Base-by-base conservation (phyloP, 352 stramenopile species). In the Globisporangium paroecandrum region DNA sequence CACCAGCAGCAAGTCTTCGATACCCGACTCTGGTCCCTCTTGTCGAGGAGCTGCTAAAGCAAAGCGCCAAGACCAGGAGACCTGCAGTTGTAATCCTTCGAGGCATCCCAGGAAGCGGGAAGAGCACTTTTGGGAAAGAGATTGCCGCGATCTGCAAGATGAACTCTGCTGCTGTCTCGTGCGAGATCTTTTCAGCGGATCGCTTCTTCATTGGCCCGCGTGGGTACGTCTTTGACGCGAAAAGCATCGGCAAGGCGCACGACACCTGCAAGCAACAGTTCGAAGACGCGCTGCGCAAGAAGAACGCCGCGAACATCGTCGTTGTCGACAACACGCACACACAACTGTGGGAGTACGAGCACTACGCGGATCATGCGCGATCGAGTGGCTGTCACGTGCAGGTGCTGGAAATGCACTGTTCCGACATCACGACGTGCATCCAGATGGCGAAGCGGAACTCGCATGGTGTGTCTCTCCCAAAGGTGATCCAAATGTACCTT, bases 261-360 rank as follows among this genome's bases (percentile, higher is more conserved):
- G 77, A 77, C 12, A 58, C 65, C 20, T 89, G 78, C 58, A 81
- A 83, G 66, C 38, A 46, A 3, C 57, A 71, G 12, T 91, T 91
- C 63, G 66, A 68, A 0, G 61, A 68, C 25, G 79, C 79, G 20
- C 24, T 90, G 18, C 55, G 55, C 25, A 22, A 68, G 7, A 46
- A 64, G 18, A 46, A 58, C 27, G 25, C 29, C 8, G 64, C 66
- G 9, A 58, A 70, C 2, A 61, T 93, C 34, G 54, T 93, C 29
- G n/a, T 93, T 8, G 78, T 92, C 4, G 85, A 93, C 64, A 93
- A 93, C 60, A 92, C 85, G 0, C 82, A 82, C 62, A 91, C 84
- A 2, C 82, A 89, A 62, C 61, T 57, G 27, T 91, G 85, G 84
- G 85, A 91, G 65, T 93, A 89, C 47, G 76, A 81, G 22, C 38